A percentile compares a stretch with the other conserved stretches of the same genome.
phyloP scores from a whole-genome alignment of 2,329 filamentous ascomycete species.

The Penicillium sp. region DNA sequence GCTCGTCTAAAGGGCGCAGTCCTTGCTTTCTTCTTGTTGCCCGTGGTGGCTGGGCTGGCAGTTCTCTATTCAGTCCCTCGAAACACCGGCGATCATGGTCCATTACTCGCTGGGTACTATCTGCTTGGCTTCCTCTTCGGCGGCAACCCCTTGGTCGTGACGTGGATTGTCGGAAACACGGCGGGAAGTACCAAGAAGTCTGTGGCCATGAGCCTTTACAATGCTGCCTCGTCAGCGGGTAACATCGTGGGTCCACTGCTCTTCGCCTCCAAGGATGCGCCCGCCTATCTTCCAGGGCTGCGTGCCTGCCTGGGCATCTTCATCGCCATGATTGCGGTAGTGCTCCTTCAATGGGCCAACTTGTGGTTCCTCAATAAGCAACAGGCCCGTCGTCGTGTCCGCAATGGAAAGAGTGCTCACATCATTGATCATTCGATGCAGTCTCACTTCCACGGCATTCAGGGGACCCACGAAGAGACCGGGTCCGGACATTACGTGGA shows the following conservation, averaged over 20 bases:
- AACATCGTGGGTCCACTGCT: constrained; percentile 63
- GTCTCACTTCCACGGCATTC: constrained; percentile 40
- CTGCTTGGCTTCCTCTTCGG: constrained; percentile 61
- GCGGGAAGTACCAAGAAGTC: constrained; percentile 64
- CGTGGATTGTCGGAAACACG: constrained; percentile 65
- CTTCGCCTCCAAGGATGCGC: constrained; percentile 54
- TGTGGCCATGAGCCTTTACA: constrained; percentile 58
- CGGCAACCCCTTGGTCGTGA: constrained; percentile 59
- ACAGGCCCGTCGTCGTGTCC: constrained; percentile 51
- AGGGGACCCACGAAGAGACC: constrained; percentile 11
- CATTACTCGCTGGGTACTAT: constrained; percentile 58
- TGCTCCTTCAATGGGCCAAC: constrained; percentile 51
- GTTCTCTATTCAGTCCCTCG: constrained; percentile 53
- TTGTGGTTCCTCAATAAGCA: constrained; percentile 49
- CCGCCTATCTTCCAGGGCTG: constrained; percentile 54
- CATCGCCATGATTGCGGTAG: constrained; percentile 47
- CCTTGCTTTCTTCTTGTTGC: constrained; percentile 50
- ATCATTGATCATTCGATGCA: constrained; percentile 59
- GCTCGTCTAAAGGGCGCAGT: constrained; percentile 53
- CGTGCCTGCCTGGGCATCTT: constrained; percentile 44
- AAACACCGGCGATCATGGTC: constrained; percentile 36
- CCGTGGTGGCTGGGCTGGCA: constrained; percentile 53
- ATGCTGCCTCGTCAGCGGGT: constrained; percentile 55
- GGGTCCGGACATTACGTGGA: constrained; percentile 12
- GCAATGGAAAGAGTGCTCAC: constrained; percentile 55